Evolutionary conservation across 441 rosid genomes (phyloP).

Genomic region (Erodium moschatum): DNA sequence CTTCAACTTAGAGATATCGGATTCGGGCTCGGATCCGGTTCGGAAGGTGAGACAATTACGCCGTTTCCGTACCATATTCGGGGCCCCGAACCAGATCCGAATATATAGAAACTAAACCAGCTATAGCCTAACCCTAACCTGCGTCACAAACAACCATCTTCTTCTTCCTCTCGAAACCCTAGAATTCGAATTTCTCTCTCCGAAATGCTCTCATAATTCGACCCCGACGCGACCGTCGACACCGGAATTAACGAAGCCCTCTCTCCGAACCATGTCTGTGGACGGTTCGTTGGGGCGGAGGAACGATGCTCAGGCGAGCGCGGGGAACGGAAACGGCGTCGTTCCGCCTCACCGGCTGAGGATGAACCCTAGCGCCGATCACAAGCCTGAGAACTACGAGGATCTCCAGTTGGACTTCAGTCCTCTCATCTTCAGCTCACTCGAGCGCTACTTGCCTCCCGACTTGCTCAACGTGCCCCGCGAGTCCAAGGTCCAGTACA

Average conservation of each 20-base stretch:
- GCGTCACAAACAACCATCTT: slow-evolving; percentile 23
- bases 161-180: slow-evolving; percentile 21
- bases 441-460: slow-evolving; percentile 57
- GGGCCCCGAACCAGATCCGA: too few species aligned
- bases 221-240: not conserved
- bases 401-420: slow-evolving; percentile 48
- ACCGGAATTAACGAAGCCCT: not conserved
- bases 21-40: too few species aligned
- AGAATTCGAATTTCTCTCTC: slow-evolving; percentile 22
- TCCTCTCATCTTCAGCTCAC: slow-evolving; percentile 54
- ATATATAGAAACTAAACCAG: too few species aligned
- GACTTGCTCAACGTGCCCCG: slow-evolving; percentile 34
- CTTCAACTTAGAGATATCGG: too few species aligned
- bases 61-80: too few species aligned
- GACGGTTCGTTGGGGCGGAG: slow-evolving; percentile 26
- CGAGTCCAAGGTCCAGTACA: slow-evolving; percentile 39
- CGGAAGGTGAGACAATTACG: too few species aligned
- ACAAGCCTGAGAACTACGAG: slow-evolving; percentile 52
- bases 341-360: slow-evolving; percentile 27
- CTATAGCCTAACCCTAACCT: slow-evolving; percentile 30
- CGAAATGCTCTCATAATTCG: slow-evolving; percentile 7
- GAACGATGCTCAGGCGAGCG: slow-evolving; percentile 22
- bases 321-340: slow-evolving; percentile 16
- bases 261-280: slow-evolving; percentile 28
- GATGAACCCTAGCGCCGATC: slow-evolving; percentile 41